Evolutionary conservation across 164 flowering plant species (phyloP), one percentile per base, ranked within the genome.

Genomic region (Magnolia kwangsiensis): DNA sequence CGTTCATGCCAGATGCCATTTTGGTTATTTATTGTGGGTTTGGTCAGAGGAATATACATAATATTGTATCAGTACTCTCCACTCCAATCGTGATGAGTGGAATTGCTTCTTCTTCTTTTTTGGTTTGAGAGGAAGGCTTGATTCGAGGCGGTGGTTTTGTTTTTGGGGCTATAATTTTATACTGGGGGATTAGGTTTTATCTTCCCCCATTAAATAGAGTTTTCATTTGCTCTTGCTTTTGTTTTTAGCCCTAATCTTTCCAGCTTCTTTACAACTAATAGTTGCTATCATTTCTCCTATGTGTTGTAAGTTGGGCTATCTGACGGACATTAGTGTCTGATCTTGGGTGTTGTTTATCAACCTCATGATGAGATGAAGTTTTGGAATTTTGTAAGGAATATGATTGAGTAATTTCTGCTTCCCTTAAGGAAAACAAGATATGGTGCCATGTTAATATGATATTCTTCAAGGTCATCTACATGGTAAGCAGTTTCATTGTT

Each of bases 1-100:
- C 67, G 14, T 23, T 20, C 75, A 50, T 10, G 21, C 74, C 61
- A 55, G 51, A 76, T 71, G 80, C 79, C 61, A 23, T 71, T 66
- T n/a, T 71, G 23, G 14, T 49, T 69, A 45, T 69, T 71, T 73
- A 19, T 45, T 51, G 69, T 29, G 76, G 69, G 71, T 59, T 68
- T 29, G 72, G 7, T 19, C 8, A 70, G 7, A 31, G 18, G 45
- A 16, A 68, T 11, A 68, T 68, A 29, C 31, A 31, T 16, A 68
- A 31, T 24, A 18, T 68, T 31, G 50, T 18, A 24, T 29, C 29
- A 19, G 71, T 1, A 27, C 5, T 11, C 18, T 27, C 31, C 31
- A 11, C 71, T 13, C 61, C 45, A 8, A 16, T 55, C 19, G 61
- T 16, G 49, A 27, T 18, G 19, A 68, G 37, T 68, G 31, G 71